Evolutionary conservation across 129 eudicot species (phyloP), one percentile per base, ranked within the genome.

Genomic region (Lactuca saligna): DNA sequence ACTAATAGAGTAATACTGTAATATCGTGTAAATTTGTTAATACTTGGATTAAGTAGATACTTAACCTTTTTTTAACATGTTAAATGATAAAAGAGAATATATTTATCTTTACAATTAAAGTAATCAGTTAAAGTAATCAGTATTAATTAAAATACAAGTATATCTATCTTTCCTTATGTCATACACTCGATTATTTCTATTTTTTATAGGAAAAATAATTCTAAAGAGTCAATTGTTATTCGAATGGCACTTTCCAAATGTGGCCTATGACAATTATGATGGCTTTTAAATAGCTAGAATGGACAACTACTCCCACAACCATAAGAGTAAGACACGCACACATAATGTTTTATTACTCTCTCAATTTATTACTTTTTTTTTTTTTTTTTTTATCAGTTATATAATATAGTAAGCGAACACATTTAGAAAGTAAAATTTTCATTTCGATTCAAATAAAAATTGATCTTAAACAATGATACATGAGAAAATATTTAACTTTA

Each of bases 261-360:
- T 51, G 80, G 56, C 57, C 61, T 61, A 61, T 51, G 33, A 61
- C 65, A 53, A 31, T 41, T 25, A 61, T 54, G 20, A 61, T 62
- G 81, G 54, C 81, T 54, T 76, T 69, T 69, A 69, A 62, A 69
- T 76, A 41, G 54, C 54, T 17, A 69, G 75, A 76, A 76, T 61
- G 81, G 75, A 69, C 81, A 76, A 54, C 29, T 25, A 25, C 29
- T 25, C n/a, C n/a, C 29, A 25, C 29, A 25, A 2, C 44, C 20
- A 41, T 41, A 53, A 38, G 64, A 56, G 8, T 57, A 51, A 25
- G 75, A 68, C 33, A 54, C 70, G 8, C 70, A 51, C 75, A 17
- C 62, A 51, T 61, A 31, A 11, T 13, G 12, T 6, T 42, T 53
- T 41, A 16, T 34, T 34, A 50, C 9, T 61, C 8, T 13, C 41